These are phyloP conservation scores for Boletus reticuloceps DNA, from an alignment of 768 basidiomycete genomes.

Conservation along the genomic window DNA sequence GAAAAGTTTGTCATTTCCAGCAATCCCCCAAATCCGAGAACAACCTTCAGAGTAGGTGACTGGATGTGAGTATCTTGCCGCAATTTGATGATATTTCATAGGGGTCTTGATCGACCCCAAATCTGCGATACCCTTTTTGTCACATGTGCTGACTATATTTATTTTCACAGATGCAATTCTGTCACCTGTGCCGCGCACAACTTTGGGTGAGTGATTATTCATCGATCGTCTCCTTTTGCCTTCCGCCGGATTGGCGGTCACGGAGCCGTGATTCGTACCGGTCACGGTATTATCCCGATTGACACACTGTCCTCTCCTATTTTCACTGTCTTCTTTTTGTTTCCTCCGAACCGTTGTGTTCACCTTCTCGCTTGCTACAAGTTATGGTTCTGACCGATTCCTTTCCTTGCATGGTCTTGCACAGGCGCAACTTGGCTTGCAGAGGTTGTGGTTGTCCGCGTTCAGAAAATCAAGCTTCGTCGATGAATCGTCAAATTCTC, in stretches of 20 bases:
- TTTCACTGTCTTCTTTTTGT: slow-evolving; percentile 11
- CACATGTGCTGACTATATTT: slow-evolving; percentile 1
- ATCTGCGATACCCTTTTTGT: slow-evolving; percentile 4
- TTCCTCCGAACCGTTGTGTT: not conserved
- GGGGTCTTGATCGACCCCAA: slow-evolving; percentile 16
- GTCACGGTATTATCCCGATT: slow-evolving; percentile 21
- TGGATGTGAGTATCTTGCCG: slow-evolving; percentile 72
- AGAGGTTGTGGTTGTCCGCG: slow-evolving; percentile 74
- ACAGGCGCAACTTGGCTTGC: slow-evolving; percentile 73
- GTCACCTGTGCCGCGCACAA: slow-evolving; percentile 78
- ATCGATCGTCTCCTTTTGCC: slow-evolving; percentile 8
- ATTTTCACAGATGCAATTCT: slow-evolving; percentile 52
- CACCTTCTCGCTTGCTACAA: slow-evolving; percentile 9
- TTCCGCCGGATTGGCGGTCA: not conserved
- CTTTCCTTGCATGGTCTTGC: slow-evolving; percentile 48
- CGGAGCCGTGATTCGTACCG: slow-evolving; percentile 12
- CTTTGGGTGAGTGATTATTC: slow-evolving; percentile 63
- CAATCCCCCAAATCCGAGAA: slow-evolving; percentile 70
- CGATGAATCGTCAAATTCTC: slow-evolving; percentile 31
- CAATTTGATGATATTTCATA: slow-evolving; percentile 18
- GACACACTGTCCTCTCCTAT: slow-evolving; percentile 33
- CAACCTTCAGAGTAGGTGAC: slow-evolving; percentile 65
- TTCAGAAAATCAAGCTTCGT: slow-evolving; percentile 32
- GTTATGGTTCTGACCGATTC: slow-evolving; percentile 44
- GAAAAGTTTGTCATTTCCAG: slow-evolving; percentile 57